phyloP scores from a whole-genome alignment of 148 eudicot genomes.

The Vaccinium macrocarpon region DNA sequence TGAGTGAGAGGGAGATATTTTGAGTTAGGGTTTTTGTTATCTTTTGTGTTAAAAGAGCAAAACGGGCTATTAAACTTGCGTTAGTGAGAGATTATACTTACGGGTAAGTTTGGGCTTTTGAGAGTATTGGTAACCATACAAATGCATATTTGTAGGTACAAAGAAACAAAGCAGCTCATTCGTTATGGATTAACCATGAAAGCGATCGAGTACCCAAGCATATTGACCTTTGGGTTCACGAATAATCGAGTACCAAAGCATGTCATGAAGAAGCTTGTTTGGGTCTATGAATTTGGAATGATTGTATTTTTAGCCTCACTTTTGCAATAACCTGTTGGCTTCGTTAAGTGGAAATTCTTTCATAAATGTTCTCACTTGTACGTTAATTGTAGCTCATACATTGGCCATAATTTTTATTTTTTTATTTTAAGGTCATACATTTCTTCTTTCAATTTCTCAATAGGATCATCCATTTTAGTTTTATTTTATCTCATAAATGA shows the following conservation, averaged over 20 bases:
- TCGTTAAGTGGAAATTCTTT: not conserved
- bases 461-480: not conserved
- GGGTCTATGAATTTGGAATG: not conserved
- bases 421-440: no score
- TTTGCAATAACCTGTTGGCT: not conserved
- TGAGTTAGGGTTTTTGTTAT: not conserved
- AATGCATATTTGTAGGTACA: not conserved
- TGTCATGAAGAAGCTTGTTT: no score
- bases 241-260: no score
- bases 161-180: not conserved
- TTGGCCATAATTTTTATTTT: no score
- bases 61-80: not conserved
- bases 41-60: not conserved
- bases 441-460: no score
- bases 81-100: no score
- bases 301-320: not conserved
- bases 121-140: not conserved
- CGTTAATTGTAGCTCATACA: no score
- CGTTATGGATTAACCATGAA: not conserved
- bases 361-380: not conserved
- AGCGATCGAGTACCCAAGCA: no score
- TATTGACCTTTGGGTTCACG: not conserved
- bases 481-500: not conserved
- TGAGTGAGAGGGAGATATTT: not conserved
- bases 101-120: not conserved